A percentile compares a stretch with the other conserved stretches of the same genome.
Evolutionary conservation across 2,329 filamentous ascomycete species (phyloP).

Genomic region (Blumeriella jaapii): DNA sequence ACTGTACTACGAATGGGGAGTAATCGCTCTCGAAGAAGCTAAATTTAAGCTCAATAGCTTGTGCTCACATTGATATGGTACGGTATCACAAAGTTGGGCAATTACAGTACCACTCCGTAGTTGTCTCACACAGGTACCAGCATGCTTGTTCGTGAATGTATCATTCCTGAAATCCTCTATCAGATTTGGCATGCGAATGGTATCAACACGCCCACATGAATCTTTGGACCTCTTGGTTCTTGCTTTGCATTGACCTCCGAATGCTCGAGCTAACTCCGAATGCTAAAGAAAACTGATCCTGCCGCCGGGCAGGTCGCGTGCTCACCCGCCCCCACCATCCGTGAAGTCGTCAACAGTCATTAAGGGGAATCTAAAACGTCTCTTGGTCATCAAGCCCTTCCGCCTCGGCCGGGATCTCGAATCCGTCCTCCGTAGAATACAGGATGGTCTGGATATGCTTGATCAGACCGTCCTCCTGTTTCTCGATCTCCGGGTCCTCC

Average conservation of each 20-base stretch:
- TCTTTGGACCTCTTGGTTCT: constrained; percentile 15
- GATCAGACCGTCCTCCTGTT: constrained; percentile 81
- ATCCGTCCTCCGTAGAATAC: constrained; percentile 90
- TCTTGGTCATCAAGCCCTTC: constrained; percentile 64
- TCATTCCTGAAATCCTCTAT: constrained; percentile 12
- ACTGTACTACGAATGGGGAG: too few relatives aligned
- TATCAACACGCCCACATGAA: constrained; percentile 12
- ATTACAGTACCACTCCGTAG: too few relatives aligned
- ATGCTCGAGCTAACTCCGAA: constrained; percentile 22
- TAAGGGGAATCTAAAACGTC: constrained; percentile 46
- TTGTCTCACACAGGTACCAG: too few relatives aligned
- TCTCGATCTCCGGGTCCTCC: constrained; percentile 83
- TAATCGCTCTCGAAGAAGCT: too few relatives aligned
- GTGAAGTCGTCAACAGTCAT: constrained; percentile 16
- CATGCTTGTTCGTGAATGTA: constrained; percentile 2
- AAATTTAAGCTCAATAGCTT: too few relatives aligned
- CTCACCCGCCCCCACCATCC: constrained; percentile 8
- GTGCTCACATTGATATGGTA: too few relatives aligned
- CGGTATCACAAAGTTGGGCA: too few relatives aligned
- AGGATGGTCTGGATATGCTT: constrained; percentile 95
- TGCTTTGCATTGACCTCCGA: constrained; percentile 14
- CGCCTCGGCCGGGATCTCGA: constrained; percentile 73
- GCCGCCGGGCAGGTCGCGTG: constrained; percentile 4
- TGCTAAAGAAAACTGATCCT: constrained; percentile 13
- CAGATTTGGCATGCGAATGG: constrained; percentile 10